Conservation (phyloP, 768 basidiomycete genomes). For the Boletus vinaceobasis region DNA sequence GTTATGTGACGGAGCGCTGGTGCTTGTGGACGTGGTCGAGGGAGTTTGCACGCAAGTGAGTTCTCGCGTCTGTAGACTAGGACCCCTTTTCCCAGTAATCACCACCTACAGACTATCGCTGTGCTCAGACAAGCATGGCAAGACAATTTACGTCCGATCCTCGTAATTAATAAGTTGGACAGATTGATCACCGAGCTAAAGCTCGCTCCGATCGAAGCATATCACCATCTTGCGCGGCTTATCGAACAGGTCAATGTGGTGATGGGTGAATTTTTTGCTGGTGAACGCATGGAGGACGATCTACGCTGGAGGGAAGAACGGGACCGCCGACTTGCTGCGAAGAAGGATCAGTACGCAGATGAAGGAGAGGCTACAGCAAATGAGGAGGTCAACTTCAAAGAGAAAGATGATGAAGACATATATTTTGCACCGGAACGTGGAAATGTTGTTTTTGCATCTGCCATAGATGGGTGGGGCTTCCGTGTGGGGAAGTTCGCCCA, state of each 20-base stretch:
- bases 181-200: slow-evolving; percentile 92
- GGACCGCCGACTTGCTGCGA: slow-evolving; percentile 72
- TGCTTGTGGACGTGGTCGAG: slow-evolving; percentile 95
- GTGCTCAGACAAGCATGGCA: slow-evolving; percentile 94
- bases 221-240: slow-evolving; percentile 88
- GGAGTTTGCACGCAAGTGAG: slow-evolving; percentile 96
- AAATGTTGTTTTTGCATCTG: slow-evolving; percentile 94
- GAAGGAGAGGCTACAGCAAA: slow-evolving; percentile 59
- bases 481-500: slow-evolving; percentile 91
- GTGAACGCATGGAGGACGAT: slow-evolving; percentile 96
- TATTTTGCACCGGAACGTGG: slow-evolving; percentile 96
- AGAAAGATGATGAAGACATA: slow-evolving; percentile 96
- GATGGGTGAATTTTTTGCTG: slow-evolving; percentile 94
- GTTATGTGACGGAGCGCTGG: slow-evolving; percentile 91
- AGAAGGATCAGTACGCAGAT: slow-evolving; percentile 68
- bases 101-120: slow-evolving; percentile 71
- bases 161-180: slow-evolving; percentile 97
- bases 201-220: slow-evolving; percentile 85
- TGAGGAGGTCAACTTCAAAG: slow-evolving; percentile 72
- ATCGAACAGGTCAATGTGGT: slow-evolving; percentile 98
- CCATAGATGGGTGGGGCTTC: slow-evolving; percentile 98
- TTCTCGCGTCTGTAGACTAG: neutral
- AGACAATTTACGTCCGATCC: slow-evolving; percentile 82
- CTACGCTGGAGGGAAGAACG: slow-evolving; percentile 90
- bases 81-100: neutral